A percentile compares a stretch with the other conserved stretches of the same genome.
Conservation (phyloP, 768 basidiomycete species). For the Coprinellus micaceus region DNA sequence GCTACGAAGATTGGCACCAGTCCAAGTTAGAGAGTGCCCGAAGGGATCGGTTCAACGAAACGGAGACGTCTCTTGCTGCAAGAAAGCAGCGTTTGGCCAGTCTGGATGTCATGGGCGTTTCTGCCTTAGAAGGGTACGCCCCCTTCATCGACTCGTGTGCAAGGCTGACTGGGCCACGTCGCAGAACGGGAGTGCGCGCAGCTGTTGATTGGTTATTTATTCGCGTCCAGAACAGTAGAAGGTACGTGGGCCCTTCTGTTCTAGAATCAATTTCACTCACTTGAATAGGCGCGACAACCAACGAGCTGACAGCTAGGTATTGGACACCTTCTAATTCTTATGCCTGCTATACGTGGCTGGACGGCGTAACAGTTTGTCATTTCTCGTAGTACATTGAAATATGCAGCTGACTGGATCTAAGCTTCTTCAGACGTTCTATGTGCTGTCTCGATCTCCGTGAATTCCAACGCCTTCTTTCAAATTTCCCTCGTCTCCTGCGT, state of each 20-base stretch:
- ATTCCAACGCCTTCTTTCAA: too few relatives aligned
- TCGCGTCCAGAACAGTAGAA: constrained; percentile 84
- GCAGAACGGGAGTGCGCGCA: constrained; percentile 81
- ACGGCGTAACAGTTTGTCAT: too few relatives aligned
- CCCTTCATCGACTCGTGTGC: not conserved
- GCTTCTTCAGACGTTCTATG: too few relatives aligned
- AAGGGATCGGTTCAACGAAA: constrained; percentile 47
- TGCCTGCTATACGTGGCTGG: too few relatives aligned
- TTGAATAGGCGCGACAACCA: not conserved
- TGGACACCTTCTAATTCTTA: too few relatives aligned
- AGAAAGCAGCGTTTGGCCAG: constrained; percentile 63
- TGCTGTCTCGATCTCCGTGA: too few relatives aligned
- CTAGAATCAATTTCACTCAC: not conserved
- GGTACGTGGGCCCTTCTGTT: constrained; percentile 32
- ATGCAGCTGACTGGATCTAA: too few relatives aligned
- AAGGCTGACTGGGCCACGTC: not conserved
- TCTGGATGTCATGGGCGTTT: constrained; percentile 85
- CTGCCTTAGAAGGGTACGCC: constrained; percentile 83
- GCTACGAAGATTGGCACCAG: constrained; percentile 86
- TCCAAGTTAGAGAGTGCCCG: constrained; percentile 67
- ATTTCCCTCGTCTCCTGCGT: too few relatives aligned
- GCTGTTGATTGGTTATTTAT: constrained; percentile 95
- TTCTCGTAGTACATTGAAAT: too few relatives aligned
- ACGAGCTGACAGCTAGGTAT: too few relatives aligned
- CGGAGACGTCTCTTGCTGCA: constrained; percentile 41